Base-by-base conservation (phyloP, 441 rosid genomes). In the Eruca vesicaria region DNA sequence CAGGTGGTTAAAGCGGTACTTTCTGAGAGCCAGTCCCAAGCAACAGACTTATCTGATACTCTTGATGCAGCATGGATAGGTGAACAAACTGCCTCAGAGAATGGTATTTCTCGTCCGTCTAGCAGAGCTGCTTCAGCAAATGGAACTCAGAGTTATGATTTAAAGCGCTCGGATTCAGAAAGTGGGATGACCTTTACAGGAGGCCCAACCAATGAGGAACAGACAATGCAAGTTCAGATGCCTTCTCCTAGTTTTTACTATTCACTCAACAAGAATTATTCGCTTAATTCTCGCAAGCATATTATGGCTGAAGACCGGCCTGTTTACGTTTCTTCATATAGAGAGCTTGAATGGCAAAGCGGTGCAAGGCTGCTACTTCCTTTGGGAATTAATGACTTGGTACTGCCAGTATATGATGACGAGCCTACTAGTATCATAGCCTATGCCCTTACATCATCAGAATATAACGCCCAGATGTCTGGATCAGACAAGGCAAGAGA, bases 21-120 rank as follows among this genome's bases (percentile, higher is more conserved):
- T 63, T 84, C 94, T 23, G 91, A 87, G 72, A 94, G 88, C 66
- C 92, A 87, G 72, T 84, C 86, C 73, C 88, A 84, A 67, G 35
- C 74, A 66, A 76, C 68, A 52, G 81, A 83, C 81, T 83, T 91
- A 75, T 85, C 94, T 58, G 88, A 89, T 68, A 86, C 86, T 65
- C 89, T 84, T 73, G 97, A 88, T 72, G 94, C 96, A 45, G 91
- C 94, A 53, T 92, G 98, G 97, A 89, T 85, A 8, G 97, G 88
- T 18, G 84, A 85, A 73, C 84, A 79, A 76, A 64, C 73, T 65
- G 84, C 83, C 14, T 59, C 74, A 65, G 77, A 53, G 61, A 77
- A 65, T 45, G 45, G 75, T 64, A 23, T 63, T 35, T 64, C 66
- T 12, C 53, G 66, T 31, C 75, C 60, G 12, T 48, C 71, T 63